Percentiles rank a stretch among this genome's conserved stretches.
Evolutionary conservation across 2,329 filamentous ascomycete species (phyloP).

Genomic region (Paraconiothyrium sp.): DNA sequence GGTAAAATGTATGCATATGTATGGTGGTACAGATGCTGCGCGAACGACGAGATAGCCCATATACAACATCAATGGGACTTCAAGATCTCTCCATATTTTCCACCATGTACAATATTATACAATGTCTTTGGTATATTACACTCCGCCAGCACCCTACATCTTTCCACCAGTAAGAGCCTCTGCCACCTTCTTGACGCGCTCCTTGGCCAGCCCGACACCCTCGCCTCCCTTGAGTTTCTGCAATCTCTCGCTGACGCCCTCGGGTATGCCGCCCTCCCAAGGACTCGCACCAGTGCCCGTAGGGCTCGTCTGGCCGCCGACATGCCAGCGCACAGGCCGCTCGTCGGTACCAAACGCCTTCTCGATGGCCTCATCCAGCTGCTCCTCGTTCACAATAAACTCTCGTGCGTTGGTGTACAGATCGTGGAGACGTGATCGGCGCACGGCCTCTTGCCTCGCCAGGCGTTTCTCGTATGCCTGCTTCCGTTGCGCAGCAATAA

Average conservation of each 20-base stretch:
- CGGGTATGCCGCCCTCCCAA: conserved; percentile 43
- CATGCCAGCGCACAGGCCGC: conserved; percentile 52
- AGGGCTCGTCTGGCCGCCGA: conserved; percentile 31
- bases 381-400: conserved; percentile 85
- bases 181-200: conserved; percentile 70
- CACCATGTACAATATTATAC: conserved; percentile 5
- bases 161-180: conserved; percentile 75
- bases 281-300: conserved; percentile 37
- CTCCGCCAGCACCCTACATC: conserved; percentile 37
- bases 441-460: conserved; percentile 65
- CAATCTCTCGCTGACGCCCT: conserved; percentile 45
- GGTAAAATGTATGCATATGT: no score
- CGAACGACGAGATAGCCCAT: no score
- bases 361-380: conserved; percentile 79
- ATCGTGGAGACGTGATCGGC: conserved; percentile 78
- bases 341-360: conserved; percentile 74
- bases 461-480: conserved; percentile 53
- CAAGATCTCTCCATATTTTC: no score
- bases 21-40: no score
- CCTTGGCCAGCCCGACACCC: conserved; percentile 58
- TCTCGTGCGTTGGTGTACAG: conserved; percentile 87
- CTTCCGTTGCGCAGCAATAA: conserved; percentile 42
- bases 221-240: conserved; percentile 48
- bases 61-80: no score
- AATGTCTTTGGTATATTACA: conserved; percentile 8